Conservation (phyloP, 2,329 filamentous ascomycete species). For the Sclerotinia nivalis region DNA sequence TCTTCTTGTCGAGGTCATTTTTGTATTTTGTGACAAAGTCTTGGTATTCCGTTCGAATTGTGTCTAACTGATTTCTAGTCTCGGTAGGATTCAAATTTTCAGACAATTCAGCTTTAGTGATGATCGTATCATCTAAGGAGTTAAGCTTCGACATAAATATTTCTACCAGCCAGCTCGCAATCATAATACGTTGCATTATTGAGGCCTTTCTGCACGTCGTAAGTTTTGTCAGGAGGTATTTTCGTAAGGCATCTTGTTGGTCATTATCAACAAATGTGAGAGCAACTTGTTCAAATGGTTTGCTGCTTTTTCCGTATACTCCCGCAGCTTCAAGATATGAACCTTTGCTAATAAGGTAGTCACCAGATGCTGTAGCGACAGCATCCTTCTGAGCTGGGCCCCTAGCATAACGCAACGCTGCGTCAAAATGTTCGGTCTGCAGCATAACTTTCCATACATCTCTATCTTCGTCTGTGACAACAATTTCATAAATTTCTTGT, state of each 20-base stretch:
- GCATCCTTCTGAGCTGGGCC: constrained; percentile 82
- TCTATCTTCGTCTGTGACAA: constrained; percentile 84
- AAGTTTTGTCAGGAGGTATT: constrained; percentile 85
- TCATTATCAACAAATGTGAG: constrained; percentile 86
- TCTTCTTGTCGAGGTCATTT: constrained; percentile 82
- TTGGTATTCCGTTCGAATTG: constrained; percentile 76
- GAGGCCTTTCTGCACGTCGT: constrained; percentile 77
- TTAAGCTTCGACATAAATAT: constrained; percentile 98
- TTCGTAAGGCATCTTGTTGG: constrained; percentile 86
- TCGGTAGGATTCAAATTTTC: constrained; percentile 71
- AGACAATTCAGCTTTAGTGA: constrained; percentile 79
- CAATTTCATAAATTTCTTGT: constrained; percentile 90
- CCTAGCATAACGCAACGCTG: constrained; percentile 81
- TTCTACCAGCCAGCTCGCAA: constrained; percentile 92
- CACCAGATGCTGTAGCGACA: constrained; percentile 87
- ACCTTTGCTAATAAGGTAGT: constrained; percentile 79
- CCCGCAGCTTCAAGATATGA: constrained; percentile 83
- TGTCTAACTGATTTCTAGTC: constrained; percentile 68
- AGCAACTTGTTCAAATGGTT: constrained; percentile 94
- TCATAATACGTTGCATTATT: constrained; percentile 92
- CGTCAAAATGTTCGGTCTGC: constrained; percentile 81
- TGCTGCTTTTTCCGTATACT: constrained; percentile 92
- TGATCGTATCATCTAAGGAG: constrained; percentile 88
- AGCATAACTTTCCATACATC: constrained; percentile 96
- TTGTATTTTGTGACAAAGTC: constrained; percentile 87